phyloP scores from a whole-genome alignment of 208 protist genomes.

The Blechomonas ayalai region DNA sequence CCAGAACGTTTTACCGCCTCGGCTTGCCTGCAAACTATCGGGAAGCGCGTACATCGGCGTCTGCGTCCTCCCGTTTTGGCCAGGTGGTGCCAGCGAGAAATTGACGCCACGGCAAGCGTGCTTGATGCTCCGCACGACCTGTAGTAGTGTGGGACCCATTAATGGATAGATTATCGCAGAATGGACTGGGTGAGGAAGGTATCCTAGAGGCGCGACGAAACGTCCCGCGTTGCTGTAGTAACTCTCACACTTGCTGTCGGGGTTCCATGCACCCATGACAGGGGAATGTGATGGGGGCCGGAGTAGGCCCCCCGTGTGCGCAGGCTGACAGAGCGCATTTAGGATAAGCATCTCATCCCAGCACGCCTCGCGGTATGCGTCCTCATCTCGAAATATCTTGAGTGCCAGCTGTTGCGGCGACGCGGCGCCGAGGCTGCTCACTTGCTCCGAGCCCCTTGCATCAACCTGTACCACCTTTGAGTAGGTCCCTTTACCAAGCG shows the following conservation, averaged over 20 bases:
- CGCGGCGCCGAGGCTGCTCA: constrained; percentile 7
- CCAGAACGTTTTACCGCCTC: constrained; percentile 15
- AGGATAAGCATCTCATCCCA: constrained; percentile 66
- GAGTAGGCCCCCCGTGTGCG: constrained; percentile 19
- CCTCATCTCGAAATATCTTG: constrained; percentile 74
- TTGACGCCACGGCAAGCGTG: constrained; percentile 23
- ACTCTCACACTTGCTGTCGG: constrained; percentile 17
- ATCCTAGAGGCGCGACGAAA: constrained; percentile 47
- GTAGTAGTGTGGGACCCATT: constrained; percentile 60
- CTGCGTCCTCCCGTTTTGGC: background rate
- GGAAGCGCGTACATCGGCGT: background rate
- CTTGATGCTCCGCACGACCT: constrained; percentile 40
- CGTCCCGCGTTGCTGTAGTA: constrained; percentile 40
- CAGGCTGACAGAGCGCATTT: constrained; percentile 16
- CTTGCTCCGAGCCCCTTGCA: constrained; percentile 7
- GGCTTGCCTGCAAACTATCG: background rate
- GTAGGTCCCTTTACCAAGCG: constrained; percentile 75
- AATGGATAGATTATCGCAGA: constrained; percentile 66
- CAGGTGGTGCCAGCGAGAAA: constrained; percentile 1
- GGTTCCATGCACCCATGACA: too few species aligned
- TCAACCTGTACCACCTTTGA: constrained; percentile 66
- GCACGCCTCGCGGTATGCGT: constrained; percentile 57
- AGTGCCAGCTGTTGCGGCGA: constrained; percentile 37
- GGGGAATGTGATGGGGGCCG: background rate
- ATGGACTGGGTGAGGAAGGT: constrained; percentile 65